Percentiles rank a stretch among this genome's conserved stretches.
These are phyloP conservation scores for Carnegiea gigantea DNA, from an alignment of 179 eudicot species.

Conservation along the genomic window DNA sequence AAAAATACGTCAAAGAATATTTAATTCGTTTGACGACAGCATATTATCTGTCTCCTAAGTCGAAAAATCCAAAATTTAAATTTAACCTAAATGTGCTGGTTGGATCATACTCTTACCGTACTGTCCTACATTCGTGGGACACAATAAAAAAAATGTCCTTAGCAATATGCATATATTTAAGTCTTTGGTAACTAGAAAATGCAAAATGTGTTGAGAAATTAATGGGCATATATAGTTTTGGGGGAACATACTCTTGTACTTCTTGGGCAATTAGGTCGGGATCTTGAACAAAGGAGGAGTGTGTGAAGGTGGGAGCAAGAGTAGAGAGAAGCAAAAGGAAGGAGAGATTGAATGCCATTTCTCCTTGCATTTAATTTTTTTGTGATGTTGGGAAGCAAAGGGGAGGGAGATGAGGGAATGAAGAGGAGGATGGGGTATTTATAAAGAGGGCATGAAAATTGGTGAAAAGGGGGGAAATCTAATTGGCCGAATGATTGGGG, in stretches of 20 bases:
- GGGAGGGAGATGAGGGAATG: neutral
- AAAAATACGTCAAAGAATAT: too few species aligned
- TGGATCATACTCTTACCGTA: neutral
- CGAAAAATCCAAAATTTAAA: too few species aligned
- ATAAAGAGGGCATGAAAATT: conserved; percentile 11
- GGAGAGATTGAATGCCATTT: conserved; percentile 27
- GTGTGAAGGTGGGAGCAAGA: conserved; percentile 21
- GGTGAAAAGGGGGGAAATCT: neutral
- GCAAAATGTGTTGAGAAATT: neutral
- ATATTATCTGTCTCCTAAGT: too few species aligned
- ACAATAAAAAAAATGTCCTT: neutral
- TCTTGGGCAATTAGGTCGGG: conserved; percentile 48
- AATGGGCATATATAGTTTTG: neutral
- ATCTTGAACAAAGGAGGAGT: conserved; percentile 43
- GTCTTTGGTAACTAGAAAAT: neutral
- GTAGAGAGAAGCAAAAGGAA: conserved; percentile 13
- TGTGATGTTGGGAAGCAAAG: neutral
- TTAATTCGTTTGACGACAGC: too few species aligned
- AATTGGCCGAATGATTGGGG: conserved; percentile 16
- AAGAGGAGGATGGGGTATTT: neutral
- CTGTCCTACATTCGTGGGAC: neutral
- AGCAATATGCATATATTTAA: neutral
- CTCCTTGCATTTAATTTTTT: neutral
- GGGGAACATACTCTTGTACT: conserved; percentile 43
- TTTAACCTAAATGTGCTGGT: too few species aligned